These are phyloP conservation scores for Periglandula ipomoeae DNA, from an alignment of 2,329 filamentous ascomycete species.

Conservation along the genomic window DNA sequence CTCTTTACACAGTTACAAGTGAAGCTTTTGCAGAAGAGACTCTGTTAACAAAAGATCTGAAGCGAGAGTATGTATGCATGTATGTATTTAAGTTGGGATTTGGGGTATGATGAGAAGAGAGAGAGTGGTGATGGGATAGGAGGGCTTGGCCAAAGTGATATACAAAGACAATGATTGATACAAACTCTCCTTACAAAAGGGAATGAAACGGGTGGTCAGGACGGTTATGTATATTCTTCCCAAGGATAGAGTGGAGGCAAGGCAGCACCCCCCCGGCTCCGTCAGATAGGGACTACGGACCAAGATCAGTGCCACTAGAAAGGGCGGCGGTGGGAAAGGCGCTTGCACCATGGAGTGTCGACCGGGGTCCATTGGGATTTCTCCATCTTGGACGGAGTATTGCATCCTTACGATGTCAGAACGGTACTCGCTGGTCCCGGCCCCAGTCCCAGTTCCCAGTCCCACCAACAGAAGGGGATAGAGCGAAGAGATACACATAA, in stretches of 20 bases:
- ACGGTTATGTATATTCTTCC: conserved; percentile 16
- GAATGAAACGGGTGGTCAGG: conserved; percentile 11
- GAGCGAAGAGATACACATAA: neutral
- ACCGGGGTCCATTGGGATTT: conserved; percentile 7
- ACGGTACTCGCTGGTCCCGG: neutral
- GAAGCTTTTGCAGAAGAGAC: neutral
- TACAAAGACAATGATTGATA: conserved; percentile 3
- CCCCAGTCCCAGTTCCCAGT: neutral
- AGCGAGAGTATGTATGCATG: neutral
- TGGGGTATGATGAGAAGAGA: neutral
- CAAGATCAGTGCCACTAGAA: conserved; percentile 2
- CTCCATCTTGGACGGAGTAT: conserved; percentile 7
- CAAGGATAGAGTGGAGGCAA: conserved; percentile 4
- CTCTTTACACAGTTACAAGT: neutral
- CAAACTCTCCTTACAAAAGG: conserved; percentile 6
- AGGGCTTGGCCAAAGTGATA: neutral
- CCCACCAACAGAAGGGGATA: neutral
- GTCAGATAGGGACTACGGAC: conserved; percentile 6
- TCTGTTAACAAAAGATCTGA: neutral
- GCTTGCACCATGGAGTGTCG: conserved; percentile 3
- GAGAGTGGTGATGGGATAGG: neutral
- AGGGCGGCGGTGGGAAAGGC: neutral
- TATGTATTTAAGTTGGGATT: neutral
- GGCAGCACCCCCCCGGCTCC: neutral
- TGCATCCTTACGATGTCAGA: neutral